Conservation (phyloP, 768 basidiomycete species). For the Hericium alpestre region DNA sequence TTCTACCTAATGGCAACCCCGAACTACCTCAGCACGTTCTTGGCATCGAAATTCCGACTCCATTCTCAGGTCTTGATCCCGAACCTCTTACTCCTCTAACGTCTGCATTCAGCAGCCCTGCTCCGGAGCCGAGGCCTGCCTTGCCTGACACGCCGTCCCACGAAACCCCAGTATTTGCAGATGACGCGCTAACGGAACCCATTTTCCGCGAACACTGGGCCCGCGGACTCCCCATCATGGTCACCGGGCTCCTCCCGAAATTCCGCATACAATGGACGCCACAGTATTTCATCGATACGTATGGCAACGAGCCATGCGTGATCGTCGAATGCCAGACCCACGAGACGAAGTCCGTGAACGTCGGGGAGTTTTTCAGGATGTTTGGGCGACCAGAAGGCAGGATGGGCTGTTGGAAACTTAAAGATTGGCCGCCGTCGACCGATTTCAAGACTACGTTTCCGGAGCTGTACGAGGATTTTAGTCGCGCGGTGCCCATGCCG, state of each 20-base stretch:
- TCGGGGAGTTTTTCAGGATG: constrained; percentile 67
- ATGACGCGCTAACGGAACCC: constrained; percentile 42
- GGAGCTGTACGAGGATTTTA: constrained; percentile 79
- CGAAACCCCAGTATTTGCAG: constrained; percentile 33
- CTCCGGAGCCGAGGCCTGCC: neutral
- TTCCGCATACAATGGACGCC: constrained; percentile 75
- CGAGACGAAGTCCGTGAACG: constrained; percentile 45
- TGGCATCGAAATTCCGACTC: too few species aligned
- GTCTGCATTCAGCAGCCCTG: too few species aligned
- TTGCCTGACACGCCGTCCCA: constrained; percentile 20
- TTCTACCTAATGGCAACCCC: too few species aligned
- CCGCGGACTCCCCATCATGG: constrained; percentile 66
- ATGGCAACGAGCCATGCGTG: constrained; percentile 51
- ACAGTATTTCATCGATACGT: constrained; percentile 65
- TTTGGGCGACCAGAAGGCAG: constrained; percentile 62
- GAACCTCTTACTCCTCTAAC: too few species aligned
- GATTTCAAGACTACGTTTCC: constrained; percentile 83
- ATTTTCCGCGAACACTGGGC: constrained; percentile 64
- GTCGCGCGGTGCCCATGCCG: constrained; percentile 72
- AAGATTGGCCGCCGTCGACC: constrained; percentile 88
- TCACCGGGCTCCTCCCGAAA: constrained; percentile 51
- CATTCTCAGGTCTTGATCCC: too few species aligned
- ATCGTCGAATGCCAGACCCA: constrained; percentile 81
- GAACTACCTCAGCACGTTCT: too few species aligned
- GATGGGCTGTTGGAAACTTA: constrained; percentile 60